These are phyloP conservation scores for Rhodotorula toruloides DNA, from an alignment of 768 basidiomycete genomes.

Conservation along the genomic window DNA sequence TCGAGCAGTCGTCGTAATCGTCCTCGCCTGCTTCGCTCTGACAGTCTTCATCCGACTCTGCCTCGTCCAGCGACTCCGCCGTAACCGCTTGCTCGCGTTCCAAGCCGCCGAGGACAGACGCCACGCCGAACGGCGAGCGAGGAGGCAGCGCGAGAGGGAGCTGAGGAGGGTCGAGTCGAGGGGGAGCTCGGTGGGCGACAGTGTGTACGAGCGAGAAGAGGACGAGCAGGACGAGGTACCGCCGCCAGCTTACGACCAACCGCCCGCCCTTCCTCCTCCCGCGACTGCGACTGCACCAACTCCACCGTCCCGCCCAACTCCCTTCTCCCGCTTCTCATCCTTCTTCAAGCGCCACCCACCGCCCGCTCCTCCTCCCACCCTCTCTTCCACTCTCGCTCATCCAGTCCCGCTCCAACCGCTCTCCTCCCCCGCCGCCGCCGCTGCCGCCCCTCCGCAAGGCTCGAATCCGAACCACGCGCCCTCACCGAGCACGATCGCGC, in stretches of 20 bases:
- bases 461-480: too few species aligned
- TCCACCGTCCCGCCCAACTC: background rate
- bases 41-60: conserved; percentile 6
- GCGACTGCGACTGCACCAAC: background rate
- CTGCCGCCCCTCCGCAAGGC: too few species aligned
- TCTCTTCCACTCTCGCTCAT: too few species aligned
- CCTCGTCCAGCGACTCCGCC: conserved; percentile 7
- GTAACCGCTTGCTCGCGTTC: background rate
- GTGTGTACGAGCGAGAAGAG: background rate
- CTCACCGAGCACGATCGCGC: too few species aligned
- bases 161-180: background rate
- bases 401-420: too few species aligned
- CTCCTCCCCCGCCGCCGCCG: too few species aligned
- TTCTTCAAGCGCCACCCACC: too few species aligned
- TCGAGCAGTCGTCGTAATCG: conserved; percentile 11
- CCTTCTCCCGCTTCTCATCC: background rate
- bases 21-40: conserved; percentile 14
- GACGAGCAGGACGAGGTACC: background rate
- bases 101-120: background rate
- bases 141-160: too few species aligned
- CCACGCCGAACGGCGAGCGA: background rate
- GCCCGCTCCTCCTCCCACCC: too few species aligned
- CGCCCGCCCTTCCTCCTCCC: background rate
- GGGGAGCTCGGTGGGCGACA: background rate
- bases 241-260: conserved; percentile 14